Evolutionary conservation across 2,329 filamentous ascomycete species (phyloP).

Genomic region (Colletotrichum coccodes): DNA sequence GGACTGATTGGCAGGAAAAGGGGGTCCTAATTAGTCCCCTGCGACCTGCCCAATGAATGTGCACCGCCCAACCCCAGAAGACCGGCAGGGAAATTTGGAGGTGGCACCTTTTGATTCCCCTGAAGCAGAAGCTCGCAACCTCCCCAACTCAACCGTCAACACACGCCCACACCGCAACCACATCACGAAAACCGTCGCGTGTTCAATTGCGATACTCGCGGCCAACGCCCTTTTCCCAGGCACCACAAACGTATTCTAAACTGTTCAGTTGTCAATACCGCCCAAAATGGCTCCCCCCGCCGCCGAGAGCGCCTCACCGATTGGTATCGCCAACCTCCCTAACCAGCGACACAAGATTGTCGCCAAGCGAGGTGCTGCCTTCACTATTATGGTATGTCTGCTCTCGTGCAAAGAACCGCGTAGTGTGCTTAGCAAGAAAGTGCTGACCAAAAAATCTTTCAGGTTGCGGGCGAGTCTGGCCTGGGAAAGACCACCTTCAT

Average conservation of each 20-base stretch:
- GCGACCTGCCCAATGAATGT: conserved; percentile 29
- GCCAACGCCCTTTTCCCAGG: conserved; percentile 23
- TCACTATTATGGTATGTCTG: conserved; percentile 95
- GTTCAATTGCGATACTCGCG: conserved; percentile 26
- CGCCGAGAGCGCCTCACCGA: conserved; percentile 71
- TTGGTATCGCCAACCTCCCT: conserved; percentile 80
- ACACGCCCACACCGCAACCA: conserved; percentile 33
- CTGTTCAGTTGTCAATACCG: conserved; percentile 36
- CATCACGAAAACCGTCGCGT: conserved; percentile 34
- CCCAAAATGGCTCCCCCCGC: conserved; percentile 65
- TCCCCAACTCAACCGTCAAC: conserved; percentile 33
- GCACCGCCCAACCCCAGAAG: conserved; percentile 29
- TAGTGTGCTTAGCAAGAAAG: not conserved
- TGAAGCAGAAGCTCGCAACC: conserved; percentile 36
- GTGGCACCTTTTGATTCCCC: conserved; percentile 37
- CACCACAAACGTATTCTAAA: conserved; percentile 30
- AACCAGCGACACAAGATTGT: conserved; percentile 83
- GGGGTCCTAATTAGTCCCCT: conserved; percentile 34
- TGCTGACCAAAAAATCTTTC: conserved; percentile 26
- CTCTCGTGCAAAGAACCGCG: not conserved
- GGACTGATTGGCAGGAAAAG: conserved; percentile 35
- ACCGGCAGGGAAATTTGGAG: conserved; percentile 35
- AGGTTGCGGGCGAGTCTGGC: conserved; percentile 98
- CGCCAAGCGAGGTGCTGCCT: conserved; percentile 89
- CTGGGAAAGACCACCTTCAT: conserved; percentile 99